Conservation (phyloP, 345 rosid species). For the Aurinia saxatilis region DNA sequence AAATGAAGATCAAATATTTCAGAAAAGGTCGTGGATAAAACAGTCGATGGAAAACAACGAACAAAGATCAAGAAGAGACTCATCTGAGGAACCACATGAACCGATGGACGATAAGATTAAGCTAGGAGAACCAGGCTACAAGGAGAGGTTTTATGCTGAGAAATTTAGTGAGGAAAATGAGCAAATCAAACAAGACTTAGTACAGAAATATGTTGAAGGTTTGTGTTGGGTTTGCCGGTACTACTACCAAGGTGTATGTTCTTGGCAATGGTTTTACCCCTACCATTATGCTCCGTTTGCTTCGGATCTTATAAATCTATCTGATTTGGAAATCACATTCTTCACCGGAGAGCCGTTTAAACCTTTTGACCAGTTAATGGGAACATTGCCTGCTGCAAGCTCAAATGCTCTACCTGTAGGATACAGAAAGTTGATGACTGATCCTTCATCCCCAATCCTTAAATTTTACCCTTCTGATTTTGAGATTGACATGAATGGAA, state of each 20-base stretch:
- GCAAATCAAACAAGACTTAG: slow-evolving; percentile 61
- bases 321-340: slow-evolving; percentile 79
- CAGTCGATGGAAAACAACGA: slow-evolving; percentile 76
- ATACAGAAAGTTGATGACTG: slow-evolving; percentile 74
- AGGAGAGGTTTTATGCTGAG: slow-evolving; percentile 86
- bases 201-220: slow-evolving; percentile 84
- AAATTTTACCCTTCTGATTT: slow-evolving; percentile 85
- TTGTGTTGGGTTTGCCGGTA: slow-evolving; percentile 97
- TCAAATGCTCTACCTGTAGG: slow-evolving; percentile 80
- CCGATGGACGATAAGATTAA: slow-evolving; percentile 73
- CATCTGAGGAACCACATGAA: slow-evolving; percentile 48
- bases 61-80: slow-evolving; percentile 63
- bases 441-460: slow-evolving; percentile 69
- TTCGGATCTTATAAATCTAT: slow-evolving; percentile 77
- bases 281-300: slow-evolving; percentile 99
- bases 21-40: slow-evolving; percentile 87
- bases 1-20: slow-evolving; percentile 90
- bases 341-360: slow-evolving; percentile 86
- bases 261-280: slow-evolving; percentile 99
- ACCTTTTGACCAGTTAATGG: slow-evolving; percentile 99
- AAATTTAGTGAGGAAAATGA: slow-evolving; percentile 61
- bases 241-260: slow-evolving; percentile 91
- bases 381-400: slow-evolving; percentile 94
- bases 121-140: slow-evolving; percentile 94
- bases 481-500: slow-evolving; percentile 97